Evolutionary conservation across 768 basidiomycete genomes (phyloP).

Genomic region (Naganishia vishniacii): DNA sequence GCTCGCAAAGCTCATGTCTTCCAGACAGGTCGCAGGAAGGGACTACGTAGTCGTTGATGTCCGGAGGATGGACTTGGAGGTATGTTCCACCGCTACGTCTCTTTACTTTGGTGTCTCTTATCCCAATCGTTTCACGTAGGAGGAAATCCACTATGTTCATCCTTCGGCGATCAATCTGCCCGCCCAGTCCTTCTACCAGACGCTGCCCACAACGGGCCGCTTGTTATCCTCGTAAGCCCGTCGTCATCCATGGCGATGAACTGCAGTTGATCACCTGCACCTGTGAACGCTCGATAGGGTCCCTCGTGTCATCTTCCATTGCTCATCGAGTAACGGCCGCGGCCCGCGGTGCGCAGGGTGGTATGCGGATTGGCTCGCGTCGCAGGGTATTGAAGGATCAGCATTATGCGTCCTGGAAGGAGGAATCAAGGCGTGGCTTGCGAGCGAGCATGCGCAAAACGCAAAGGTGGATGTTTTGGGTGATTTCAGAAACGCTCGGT

Average conservation of each 20-base stretch:
- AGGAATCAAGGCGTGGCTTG: slow-evolving; percentile 35
- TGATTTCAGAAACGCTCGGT: not conserved
- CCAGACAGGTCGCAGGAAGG: slow-evolving; percentile 4
- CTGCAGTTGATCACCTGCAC: not conserved
- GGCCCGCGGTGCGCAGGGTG: slow-evolving; percentile 35
- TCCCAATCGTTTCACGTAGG: not conserved
- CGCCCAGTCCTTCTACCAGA: slow-evolving; percentile 52
- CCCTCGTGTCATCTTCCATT: slow-evolving; percentile 33
- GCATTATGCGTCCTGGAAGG: slow-evolving; percentile 28
- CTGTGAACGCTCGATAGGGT: slow-evolving; percentile 15
- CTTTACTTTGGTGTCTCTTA: not conserved
- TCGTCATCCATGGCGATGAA: not conserved
- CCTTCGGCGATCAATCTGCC: slow-evolving; percentile 52
- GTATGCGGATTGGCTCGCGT: slow-evolving; percentile 32
- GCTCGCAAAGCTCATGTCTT: slow-evolving; percentile 11
- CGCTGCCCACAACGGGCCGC: slow-evolving; percentile 35
- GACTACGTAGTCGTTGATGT: slow-evolving; percentile 51
- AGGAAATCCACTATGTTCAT: slow-evolving; percentile 37
- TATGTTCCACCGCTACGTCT: too few relatives aligned
- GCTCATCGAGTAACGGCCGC: slow-evolving; percentile 30
- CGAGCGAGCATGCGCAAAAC: slow-evolving; percentile 1
- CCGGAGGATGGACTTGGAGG: slow-evolving; percentile 50
- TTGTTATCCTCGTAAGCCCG: slow-evolving; percentile 2
- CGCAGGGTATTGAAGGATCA: slow-evolving; percentile 7
- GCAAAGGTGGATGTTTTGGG: not conserved